Base-by-base conservation (phyloP, 164 flowering plant genomes). In the Macadamia tetraphylla region DNA sequence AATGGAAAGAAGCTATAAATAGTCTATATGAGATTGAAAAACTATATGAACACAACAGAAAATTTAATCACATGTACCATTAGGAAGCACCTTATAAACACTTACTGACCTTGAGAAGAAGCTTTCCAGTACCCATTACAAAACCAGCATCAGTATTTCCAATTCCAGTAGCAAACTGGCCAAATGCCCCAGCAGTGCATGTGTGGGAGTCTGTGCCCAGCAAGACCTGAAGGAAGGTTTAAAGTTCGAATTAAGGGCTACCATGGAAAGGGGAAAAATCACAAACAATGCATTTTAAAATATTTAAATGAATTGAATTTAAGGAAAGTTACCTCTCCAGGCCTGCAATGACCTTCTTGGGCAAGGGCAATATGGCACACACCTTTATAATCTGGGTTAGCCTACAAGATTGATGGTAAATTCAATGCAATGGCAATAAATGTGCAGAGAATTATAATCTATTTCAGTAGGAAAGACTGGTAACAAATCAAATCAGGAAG, bases 141-240 rank as follows among this genome's bases (percentile, higher is more conserved):
- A 95, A 95, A 63, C 97, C 98, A 8, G 98, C 97, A 89, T 95
- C 98, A 29, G 99, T 95, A 73, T 86, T 91, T 52, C 99, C 99
- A 81, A 95, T 95, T 56, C 99, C 98, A 72, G 89, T 91, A 29
- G 99, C 96, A 80, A 95, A 95, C 78, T 92, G 96, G 29, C 99
- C 99, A 87, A 95, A 95, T 63, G 99, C 99, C 78, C 99, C 99
- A 76, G 98, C 98, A 76, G 92, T 95, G 81, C 99, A 95, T 1
- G 99, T 95, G 79, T 95, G 99, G 12, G 99, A 95, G 70, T 95
- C 99, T 61, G 99, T 95, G 46, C 99, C 99, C 69, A 95, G 70
- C 77, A 95, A 77, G 62, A 95, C 94, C 99, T 94, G 74, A 8
- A 62, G 65, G 58, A 31, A 66, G 60, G 58, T 29, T n/a, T 18